Evolutionary conservation across 768 basidiomycete genomes (phyloP), one percentile per base, ranked within the genome.

Genomic region (Macrolepiota dolichaula): DNA sequence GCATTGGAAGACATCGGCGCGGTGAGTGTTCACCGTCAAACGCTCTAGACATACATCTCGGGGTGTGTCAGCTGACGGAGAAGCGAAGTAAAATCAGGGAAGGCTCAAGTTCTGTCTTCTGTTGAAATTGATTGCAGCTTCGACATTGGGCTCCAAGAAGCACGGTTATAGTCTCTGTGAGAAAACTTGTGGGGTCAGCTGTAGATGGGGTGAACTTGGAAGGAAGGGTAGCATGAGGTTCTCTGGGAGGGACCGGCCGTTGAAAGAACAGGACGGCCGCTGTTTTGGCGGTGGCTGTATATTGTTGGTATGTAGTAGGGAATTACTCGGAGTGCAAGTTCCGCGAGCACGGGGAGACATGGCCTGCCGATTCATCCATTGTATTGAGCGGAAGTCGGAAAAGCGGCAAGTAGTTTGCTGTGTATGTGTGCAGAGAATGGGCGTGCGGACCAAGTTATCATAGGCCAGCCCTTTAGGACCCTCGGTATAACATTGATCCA

Each of bases 1-100:
- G 17, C 25, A n/a, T 15, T 32, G 24, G 49, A 55, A 40, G 24
- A 37, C 35, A 25, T 38, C 13, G 24, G 15, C 25, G 44, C 59
- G 59, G 59, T 54, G 52, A 61, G 47, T 37, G 17, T 24, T 61
- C 59, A 55, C 59, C 59, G 59, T 61, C n/a, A 61, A 61, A 50
- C 52, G n/a, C 22, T 55, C 35, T 12, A 25, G 32, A 25, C 22
- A 38, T 40, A 2, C 52, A 51, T 13, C 11, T 25, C 49, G 11
- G 22, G 24, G 46, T 38, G 17, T 51, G 17, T 46, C 59, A 61
- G 32, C 52, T 55, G 59, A 55, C 22, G 36, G 4, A 49, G 47
- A 49, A 44, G 47, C 22, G 47, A 38, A 57, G 49, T 24, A 24
- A 36, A 19, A 6, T 38, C 22, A 40, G 22, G 59, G 36, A 61